These are phyloP conservation scores for Vitis rotundifolia DNA, from an alignment of 164 flowering plant genomes.

Conservation along the genomic window DNA sequence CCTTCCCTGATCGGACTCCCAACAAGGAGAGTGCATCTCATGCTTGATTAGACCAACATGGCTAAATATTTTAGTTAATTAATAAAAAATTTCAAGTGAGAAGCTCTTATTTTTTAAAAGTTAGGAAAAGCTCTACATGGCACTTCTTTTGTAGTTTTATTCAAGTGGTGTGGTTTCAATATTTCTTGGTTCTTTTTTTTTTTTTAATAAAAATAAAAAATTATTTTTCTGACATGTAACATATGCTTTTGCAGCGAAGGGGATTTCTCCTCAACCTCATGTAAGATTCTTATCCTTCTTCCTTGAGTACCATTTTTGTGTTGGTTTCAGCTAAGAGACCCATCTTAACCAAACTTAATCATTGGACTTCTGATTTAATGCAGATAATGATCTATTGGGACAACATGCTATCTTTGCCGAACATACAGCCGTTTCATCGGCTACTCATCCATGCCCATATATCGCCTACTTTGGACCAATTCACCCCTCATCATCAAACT, in stretches of 20 bases:
- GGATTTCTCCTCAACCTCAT: constrained; percentile 62
- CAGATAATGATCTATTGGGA: constrained; percentile 79
- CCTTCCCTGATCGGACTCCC: too few species aligned
- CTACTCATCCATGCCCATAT: constrained; percentile 81
- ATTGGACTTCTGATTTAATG: constrained; percentile 18
- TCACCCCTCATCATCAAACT: constrained; percentile 66
- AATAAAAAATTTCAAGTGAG: too few species aligned
- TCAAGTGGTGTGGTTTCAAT: too few species aligned
- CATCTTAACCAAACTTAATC: neutral
- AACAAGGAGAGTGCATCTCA: too few species aligned
- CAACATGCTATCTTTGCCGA: constrained; percentile 74
- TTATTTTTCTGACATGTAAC: constrained; percentile 5
- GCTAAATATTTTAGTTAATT: too few species aligned
- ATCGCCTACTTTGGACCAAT: constrained; percentile 68
- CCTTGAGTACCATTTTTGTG: neutral
- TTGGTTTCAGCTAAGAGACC: neutral
- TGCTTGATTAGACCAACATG: too few species aligned
- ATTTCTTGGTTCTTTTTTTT: neutral
- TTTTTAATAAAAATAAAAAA: neutral
- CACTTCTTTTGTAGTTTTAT: too few species aligned
- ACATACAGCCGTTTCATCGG: constrained; percentile 71
- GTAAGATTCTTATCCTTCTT: constrained; percentile 36
- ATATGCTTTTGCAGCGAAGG: constrained; percentile 53
- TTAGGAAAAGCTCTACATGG: too few species aligned
- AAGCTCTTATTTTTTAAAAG: too few species aligned